These are phyloP conservation scores for Henckelia pumila DNA, from an alignment of 257 asterid genomes.

Conservation along the genomic window DNA sequence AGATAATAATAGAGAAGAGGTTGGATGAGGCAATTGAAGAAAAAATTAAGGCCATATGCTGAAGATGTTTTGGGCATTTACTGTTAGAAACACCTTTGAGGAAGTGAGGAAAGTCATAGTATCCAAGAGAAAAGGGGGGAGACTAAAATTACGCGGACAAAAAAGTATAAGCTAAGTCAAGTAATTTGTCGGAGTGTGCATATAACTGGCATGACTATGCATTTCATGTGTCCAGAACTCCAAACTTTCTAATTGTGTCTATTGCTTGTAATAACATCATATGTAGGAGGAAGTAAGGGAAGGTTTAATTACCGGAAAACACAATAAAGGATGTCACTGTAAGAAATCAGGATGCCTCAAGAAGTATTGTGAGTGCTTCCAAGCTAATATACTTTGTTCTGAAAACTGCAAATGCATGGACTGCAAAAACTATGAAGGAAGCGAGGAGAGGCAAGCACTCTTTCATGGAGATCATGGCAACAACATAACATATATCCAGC, in stretches of 20 bases:
- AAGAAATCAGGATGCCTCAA: conserved; percentile 96
- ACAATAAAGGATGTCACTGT: conserved; percentile 94
- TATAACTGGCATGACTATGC: background rate
- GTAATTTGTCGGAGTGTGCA: background rate
- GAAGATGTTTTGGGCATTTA: background rate
- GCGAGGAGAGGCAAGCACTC: conserved; percentile 89
- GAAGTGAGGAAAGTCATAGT: background rate
- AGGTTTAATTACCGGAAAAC: conserved; percentile 58
- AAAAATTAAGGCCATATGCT: background rate
- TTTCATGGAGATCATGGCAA: conserved; percentile 78
- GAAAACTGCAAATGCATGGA: conserved; percentile 91
- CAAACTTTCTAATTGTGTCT: conserved; percentile 6
- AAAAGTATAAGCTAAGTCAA: background rate
- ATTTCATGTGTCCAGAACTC: conserved; percentile 14
- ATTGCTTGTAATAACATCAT: conserved; percentile 20
- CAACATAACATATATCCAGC: conserved; percentile 67
- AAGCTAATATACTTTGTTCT: conserved; percentile 91
- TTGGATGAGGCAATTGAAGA: background rate
- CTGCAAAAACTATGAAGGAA: conserved; percentile 92
- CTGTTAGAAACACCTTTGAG: background rate
- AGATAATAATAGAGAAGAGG: background rate
- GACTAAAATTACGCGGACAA: background rate
- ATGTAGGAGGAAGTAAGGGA: conserved; percentile 70
- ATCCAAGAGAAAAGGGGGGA: background rate
- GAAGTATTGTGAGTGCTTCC: conserved; percentile 94